Evolutionary conservation across 176 grass and related monocot genomes (phyloP), one percentile per base, ranked within the genome.

Genomic region (Juncus inflexus): DNA sequence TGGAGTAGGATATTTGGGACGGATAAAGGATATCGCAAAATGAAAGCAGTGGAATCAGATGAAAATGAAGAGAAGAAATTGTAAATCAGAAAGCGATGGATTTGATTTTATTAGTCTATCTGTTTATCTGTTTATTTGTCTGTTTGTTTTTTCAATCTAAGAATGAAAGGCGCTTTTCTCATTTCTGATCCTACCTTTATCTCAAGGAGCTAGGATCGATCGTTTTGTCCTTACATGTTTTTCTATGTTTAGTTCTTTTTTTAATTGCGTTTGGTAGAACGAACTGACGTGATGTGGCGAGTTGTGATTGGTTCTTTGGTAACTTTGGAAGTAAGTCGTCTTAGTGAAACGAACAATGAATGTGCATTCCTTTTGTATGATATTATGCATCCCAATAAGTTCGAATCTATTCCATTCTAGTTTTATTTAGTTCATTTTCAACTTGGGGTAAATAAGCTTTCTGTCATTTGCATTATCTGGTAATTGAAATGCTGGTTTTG

Each of bases 1-100:
- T 47, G 37, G 39, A 47, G 60, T 72, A 95, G 90, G 90, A 54
- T 95, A 57, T 95, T 90, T 61, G 86, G 90, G 11, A 95, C 90
- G 0, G 90, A 95, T 57, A 95, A 81, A 81, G 86, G 67, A 37
- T 95, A 90, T 62, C 86, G 82, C 64, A 83, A 78, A 64, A 67
- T 70, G 49, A 95, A 90, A 62, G 77, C 83, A 15, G 37, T 89
- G 0, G 83, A 86, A 70, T 82, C 71, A 52, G 68, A 40, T 59
- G 54, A 71, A 12, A 67, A 75, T 60, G 75, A 69, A 76, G 50
- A 12, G 13, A 84, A 84, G 60, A 59, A 79, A 58, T 52, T 77
- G 77, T 80, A 74, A 80, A 79, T 79, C 57, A 35, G 43, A 47
- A 9, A 47, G 43, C 4, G 9, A 47, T 47, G 43, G 43, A 47